phyloP scores from a whole-genome alignment of 2,329 filamentous ascomycete genomes.

The Biscogniauxia mediterranea region DNA sequence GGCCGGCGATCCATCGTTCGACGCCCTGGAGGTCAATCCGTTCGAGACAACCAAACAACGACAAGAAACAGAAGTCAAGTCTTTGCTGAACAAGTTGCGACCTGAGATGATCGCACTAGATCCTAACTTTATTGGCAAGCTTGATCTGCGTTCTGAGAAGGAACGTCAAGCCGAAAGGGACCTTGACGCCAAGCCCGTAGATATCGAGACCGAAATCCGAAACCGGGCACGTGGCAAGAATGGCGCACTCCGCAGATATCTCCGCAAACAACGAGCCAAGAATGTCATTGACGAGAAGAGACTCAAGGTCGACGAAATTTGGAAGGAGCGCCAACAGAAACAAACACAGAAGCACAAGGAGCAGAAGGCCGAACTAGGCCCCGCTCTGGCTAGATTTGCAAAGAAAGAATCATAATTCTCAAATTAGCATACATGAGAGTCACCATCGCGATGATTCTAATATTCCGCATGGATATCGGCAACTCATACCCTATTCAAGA shows the following conservation, averaged over 20 bases:
- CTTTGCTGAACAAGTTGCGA: constrained; percentile 87
- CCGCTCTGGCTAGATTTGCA: constrained; percentile 82
- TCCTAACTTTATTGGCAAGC: constrained; percentile 84
- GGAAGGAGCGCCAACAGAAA: constrained; percentile 68
- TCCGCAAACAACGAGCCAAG: constrained; percentile 87
- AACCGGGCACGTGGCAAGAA: constrained; percentile 89
- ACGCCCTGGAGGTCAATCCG: constrained; percentile 89
- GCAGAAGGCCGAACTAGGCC: constrained; percentile 73
- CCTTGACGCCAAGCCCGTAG: constrained; percentile 65
- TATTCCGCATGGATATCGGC: background rate
- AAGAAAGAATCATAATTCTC: constrained; percentile 57
- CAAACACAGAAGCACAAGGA: constrained; percentile 62
- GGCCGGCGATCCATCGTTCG: constrained; percentile 95
- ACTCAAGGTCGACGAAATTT: constrained; percentile 79
- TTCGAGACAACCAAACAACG: constrained; percentile 92
- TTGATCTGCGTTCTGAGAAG: constrained; percentile 78
- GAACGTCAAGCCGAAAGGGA: constrained; percentile 76
- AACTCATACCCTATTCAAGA: background rate
- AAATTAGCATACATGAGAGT: background rate
- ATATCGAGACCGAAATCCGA: constrained; percentile 60
- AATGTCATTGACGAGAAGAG: constrained; percentile 97
- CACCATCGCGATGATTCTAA: background rate
- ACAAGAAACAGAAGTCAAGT: constrained; percentile 87
- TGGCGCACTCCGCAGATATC: constrained; percentile 79
- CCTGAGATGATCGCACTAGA: constrained; percentile 97